Evolutionary conservation across 2,329 filamentous ascomycete genomes (phyloP).

Genomic region (Ophiocordyceps sinensis): DNA sequence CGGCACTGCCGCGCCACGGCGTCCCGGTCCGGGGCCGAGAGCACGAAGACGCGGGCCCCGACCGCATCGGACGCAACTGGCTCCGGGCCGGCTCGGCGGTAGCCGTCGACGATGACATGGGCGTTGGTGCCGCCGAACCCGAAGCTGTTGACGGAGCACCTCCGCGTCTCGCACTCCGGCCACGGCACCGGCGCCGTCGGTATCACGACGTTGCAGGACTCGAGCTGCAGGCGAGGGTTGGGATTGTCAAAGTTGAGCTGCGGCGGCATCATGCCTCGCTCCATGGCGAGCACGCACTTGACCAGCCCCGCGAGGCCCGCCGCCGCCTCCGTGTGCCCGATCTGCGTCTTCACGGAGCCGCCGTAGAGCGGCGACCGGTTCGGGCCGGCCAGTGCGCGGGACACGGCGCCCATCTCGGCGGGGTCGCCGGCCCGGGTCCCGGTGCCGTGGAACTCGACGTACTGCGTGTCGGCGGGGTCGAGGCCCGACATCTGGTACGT

Average conservation of each 20-base stretch:
- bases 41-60: not conserved
- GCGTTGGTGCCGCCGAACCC: not conserved
- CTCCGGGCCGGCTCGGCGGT: not conserved
- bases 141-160: not conserved
- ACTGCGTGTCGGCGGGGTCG: not conserved
- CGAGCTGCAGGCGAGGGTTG: constrained; percentile 2
- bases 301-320: constrained; percentile 4
- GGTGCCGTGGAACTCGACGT: not conserved
- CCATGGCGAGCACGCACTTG: constrained; percentile 4
- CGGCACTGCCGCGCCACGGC: not conserved
- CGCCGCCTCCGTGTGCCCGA: constrained; percentile 7
- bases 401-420: not conserved
- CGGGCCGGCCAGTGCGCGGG: not conserved
- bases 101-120: not conserved
- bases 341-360: constrained; percentile 7
- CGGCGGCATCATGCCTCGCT: constrained; percentile 4
- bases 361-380: not conserved
- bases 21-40: not conserved
- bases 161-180: not conserved
- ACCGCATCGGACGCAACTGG: no score
- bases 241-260: constrained; percentile 1
- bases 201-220: not conserved
- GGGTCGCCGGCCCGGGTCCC: not conserved
- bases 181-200: not conserved
- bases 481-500: not conserved